phyloP scores from a whole-genome alignment of 805 yeast species.

The Wickerhamomyces tratensis region DNA sequence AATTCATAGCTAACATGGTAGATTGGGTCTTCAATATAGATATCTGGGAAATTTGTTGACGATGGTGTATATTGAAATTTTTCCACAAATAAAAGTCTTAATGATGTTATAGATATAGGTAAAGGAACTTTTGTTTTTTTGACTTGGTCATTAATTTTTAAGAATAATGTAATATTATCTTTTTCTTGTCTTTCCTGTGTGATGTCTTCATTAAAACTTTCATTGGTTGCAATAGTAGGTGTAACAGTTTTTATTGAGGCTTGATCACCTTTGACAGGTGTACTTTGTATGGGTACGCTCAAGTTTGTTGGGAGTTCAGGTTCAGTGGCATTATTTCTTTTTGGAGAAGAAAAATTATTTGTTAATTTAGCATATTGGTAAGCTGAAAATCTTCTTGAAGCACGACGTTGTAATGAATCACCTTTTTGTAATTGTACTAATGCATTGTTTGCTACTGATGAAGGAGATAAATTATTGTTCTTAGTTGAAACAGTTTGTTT shows the following conservation, averaged over 20 bases:
- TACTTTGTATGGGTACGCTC: conserved; percentile 5
- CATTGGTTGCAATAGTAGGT: neutral
- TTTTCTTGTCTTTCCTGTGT: neutral
- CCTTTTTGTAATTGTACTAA: conserved; percentile 72
- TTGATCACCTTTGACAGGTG: neutral
- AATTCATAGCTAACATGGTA: conserved; percentile 65
- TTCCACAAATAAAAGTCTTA: conserved; percentile 73
- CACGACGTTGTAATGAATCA: conserved; percentile 79
- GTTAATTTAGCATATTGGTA: conserved; percentile 79
- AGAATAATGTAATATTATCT: conserved; percentile 24
- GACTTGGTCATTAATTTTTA: conserved; percentile 41
- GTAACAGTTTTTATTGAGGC: neutral
- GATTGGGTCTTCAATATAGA: conserved; percentile 57
- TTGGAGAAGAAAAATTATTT: conserved; percentile 22
- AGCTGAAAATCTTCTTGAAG: conserved; percentile 89
- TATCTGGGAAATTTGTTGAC: conserved; percentile 61
- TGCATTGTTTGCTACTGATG: conserved; percentile 37
- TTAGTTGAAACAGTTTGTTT: neutral
- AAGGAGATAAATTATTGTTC: neutral
- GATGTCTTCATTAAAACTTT: neutral
- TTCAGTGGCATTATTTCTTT: conserved; percentile 5
- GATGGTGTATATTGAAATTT: conserved; percentile 81
- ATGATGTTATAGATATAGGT: conserved; percentile 28
- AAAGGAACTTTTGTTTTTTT: conserved; percentile 34
- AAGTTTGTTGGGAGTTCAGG: conserved; percentile 17